Base-by-base conservation (phyloP, 495 filamentous ascomycete species). In the Penicillium maclennaniae region DNA sequence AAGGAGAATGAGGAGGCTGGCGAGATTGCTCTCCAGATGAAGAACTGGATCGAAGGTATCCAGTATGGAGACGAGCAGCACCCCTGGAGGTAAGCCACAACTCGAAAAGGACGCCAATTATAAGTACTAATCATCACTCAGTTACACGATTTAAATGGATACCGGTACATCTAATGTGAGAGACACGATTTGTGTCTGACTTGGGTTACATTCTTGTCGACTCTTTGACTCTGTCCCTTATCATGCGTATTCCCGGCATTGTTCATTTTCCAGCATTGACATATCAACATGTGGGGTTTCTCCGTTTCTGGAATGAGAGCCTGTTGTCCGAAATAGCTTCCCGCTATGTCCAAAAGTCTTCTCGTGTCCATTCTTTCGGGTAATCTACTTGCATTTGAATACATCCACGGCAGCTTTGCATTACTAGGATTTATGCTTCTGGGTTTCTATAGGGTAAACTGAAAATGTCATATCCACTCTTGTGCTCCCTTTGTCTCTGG, bases 11-110 rank as follows among this genome's bases (percentile, higher is more conserved):
- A 93, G 69, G 93, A 98, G 72, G 88, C 87, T 7, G 95, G 93
- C 40, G 86, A 90, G 63, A 79, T 97, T 54, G 83, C 93, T 40
- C 74, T 80, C 59, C 78, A 79, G 69, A 89, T 98, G 86, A 96
- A 95, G 84, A 80, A 81, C 59, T 98, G 93, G 93, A 96, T 98
- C 56, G 91, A 96, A 73, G 85, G 76, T 40, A 88, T 92, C 53
- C 91, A 96, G 73, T 97, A 97, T 66, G 93, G 93, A 41, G 91
- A 95, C 60, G 91, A 95, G 69, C 77, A 87, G 65, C 88, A 95
- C 67, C 77, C 83, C 49, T 96, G 91, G 91, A 91, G 89, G 73
- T 76, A 68, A 69, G 71, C 57, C 17, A 20, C 26, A n/a, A 19
- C n/a, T 19, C 3, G 28, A 38, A 20, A 1, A 31, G 26, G 48